Evolutionary conservation across 2,329 filamentous ascomycete species (phyloP), one percentile per base, ranked within the genome.

Genomic region (Botryosphaeria dothidea): DNA sequence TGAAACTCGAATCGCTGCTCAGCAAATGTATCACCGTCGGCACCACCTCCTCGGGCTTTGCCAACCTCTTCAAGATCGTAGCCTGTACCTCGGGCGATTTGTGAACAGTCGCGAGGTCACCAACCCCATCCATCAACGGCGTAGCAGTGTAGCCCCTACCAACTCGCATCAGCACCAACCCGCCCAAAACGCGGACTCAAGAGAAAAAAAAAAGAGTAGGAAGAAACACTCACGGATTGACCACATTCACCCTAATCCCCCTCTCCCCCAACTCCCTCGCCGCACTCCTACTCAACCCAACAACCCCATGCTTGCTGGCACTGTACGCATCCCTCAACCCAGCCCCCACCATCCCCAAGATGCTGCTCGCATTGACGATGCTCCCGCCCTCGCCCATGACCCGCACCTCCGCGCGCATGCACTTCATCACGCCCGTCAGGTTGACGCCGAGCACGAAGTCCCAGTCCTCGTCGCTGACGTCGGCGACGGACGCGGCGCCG

Each of bases 271-370:
- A 61, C 67, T 80, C 78, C 62, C 79, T 79, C 3, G 78, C 79
- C 1, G 77, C 74, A 1, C 71, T 67, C 45, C 74, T 72, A 1
- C 78, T 78, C 67, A 81, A 73, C 0, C 79, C 79, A 2, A 80
- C 70, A 5, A 80, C 74, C 0, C 73, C 79, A 67, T 80, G 78
- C 65, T 81, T 81, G 5, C 71, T 76, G 0, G 77, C 76, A 19
- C 67, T 68, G 57, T 80, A 80, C 1, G 75, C 74, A 21, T 74
- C 71, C 25, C 69, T 71, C 17, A 73, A 73, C 8, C 71, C 36
- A 61, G 72, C 79, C 72, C 81, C 81, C 67, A 80, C 78, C 1
- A 82, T 71, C 6, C 85, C 85, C 41, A 84, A 81, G 36, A 84
- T 82, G 49, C 82, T 86, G 25, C 82, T 78, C 29, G 84, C 79